phyloP scores from a whole-genome alignment of 2,329 filamentous ascomycete species.

The Ophiostoma triangulosporum region DNA sequence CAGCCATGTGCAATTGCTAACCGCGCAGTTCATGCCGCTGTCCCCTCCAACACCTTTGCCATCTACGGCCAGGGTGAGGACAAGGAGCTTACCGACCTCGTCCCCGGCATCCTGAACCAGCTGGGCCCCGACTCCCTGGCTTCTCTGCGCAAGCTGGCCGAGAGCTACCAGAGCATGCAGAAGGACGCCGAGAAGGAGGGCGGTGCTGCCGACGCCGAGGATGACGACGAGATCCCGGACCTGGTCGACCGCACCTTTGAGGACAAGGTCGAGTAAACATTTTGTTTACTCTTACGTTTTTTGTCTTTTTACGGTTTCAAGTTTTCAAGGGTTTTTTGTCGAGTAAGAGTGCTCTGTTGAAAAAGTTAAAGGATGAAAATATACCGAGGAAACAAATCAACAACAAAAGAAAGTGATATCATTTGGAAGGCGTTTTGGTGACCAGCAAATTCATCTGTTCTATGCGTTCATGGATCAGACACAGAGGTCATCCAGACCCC shows the following conservation, averaged over 20 bases:
- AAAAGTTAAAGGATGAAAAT: conserved; percentile 2
- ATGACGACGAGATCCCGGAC: conserved; percentile 91
- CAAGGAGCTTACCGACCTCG: conserved; percentile 99
- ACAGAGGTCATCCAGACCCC: conserved; percentile 4
- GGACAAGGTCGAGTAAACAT: conserved; percentile 81
- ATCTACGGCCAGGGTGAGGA: conserved; percentile 98
- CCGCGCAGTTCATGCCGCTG: conserved; percentile 75
- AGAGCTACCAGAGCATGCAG: conserved; percentile 99
- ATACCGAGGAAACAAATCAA: neutral
- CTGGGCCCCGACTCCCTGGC: conserved; percentile 96
- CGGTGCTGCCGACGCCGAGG: conserved; percentile 67
- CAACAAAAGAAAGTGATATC: neutral
- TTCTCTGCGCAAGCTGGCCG: conserved; percentile 92
- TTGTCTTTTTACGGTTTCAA: neutral
- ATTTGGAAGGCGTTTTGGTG: neutral
- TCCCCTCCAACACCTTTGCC: conserved; percentile 97
- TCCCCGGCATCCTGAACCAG: conserved; percentile 98
- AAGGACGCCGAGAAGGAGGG: conserved; percentile 68
- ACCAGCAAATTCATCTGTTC: neutral
- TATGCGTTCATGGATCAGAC: too few relatives aligned
- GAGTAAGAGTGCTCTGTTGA: neutral
- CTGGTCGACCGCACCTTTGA: conserved; percentile 98
- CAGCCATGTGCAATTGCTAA: neutral
- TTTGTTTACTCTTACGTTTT: neutral
- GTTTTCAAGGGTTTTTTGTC: neutral